Conservation (phyloP, 192 early-diverging fungal genomes). For the Coemansia erecta region DNA sequence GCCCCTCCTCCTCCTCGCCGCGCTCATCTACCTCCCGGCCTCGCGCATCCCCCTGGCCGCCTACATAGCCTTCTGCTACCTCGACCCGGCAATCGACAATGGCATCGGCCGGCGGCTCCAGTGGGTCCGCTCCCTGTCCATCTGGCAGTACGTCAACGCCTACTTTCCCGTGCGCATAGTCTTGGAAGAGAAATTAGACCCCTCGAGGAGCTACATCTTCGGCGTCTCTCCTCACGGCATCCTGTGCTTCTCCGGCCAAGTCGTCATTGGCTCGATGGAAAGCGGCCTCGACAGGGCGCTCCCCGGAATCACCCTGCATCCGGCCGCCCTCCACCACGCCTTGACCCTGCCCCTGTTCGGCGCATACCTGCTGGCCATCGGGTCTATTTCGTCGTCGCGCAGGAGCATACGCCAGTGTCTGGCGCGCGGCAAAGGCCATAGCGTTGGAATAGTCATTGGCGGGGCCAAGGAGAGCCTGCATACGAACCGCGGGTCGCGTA, state of each 20-base stretch:
- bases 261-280: conserved; percentile 80
- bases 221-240: conserved; percentile 90
- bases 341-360: conserved; percentile 84
- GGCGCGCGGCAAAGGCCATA: conserved; percentile 67
- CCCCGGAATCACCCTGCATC: conserved; percentile 64
- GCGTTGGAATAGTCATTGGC: conserved; percentile 88
- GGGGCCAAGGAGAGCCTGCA: conserved; percentile 84
- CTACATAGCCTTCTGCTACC: conserved; percentile 43
- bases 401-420: conserved; percentile 77
- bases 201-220: conserved; percentile 84
- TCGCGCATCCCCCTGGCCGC: conserved; percentile 29
- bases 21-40: conserved; percentile 26
- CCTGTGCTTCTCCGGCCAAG: conserved; percentile 78
- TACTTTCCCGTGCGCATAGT: conserved; percentile 81
- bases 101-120: conserved; percentile 59
- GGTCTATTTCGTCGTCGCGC: conserved; percentile 73
- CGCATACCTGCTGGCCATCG: conserved; percentile 76
- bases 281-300: conserved; percentile 69
- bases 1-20: conserved; percentile 20
- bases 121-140: conserved; percentile 52
- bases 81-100: conserved; percentile 41
- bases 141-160: conserved; percentile 80
- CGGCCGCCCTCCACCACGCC: conserved; percentile 70
- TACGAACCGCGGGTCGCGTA: conserved; percentile 63
- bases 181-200: conserved; percentile 81